Evolutionary conservation across 257 asterid genomes (phyloP).

Genomic region (Marsdenia floribunda): DNA sequence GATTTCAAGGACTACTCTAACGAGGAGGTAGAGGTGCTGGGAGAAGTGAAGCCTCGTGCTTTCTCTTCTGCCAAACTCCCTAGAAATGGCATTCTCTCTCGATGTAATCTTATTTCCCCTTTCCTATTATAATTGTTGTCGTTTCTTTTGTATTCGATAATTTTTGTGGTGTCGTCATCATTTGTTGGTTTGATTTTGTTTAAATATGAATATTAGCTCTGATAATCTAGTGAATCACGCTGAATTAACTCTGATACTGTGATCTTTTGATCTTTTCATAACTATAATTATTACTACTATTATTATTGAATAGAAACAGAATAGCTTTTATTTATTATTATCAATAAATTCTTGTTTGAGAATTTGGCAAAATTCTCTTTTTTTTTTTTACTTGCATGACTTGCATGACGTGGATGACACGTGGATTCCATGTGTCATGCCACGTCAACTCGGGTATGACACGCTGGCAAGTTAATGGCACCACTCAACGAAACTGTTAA

Average conservation of each 20-base stretch:
- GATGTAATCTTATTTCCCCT: slow-evolving; percentile 21
- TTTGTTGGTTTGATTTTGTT: not conserved
- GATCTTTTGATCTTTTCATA: not conserved
- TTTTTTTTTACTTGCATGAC: no score
- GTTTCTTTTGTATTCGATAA: not conserved
- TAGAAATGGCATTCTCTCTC: not conserved
- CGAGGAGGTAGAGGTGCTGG: slow-evolving; percentile 40
- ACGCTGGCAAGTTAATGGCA: no score
- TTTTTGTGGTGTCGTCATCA: not conserved
- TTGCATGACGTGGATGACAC: no score
- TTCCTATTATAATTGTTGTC: not conserved
- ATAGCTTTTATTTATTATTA: no score
- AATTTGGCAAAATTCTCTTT: no score
- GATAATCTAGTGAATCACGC: not conserved
- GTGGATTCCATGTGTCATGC: no score
- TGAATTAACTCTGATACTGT: not conserved
- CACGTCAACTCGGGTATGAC: no score
- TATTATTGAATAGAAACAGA: no score
- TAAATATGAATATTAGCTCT: not conserved
- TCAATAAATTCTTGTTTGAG: not conserved
- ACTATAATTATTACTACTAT: no score
- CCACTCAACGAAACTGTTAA: no score
- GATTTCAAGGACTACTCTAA: slow-evolving; percentile 59
- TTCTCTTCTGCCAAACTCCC: slow-evolving; percentile 46
- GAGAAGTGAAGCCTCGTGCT: slow-evolving; percentile 40